Evolutionary conservation across 257 asterid species (phyloP), one percentile per base, ranked within the genome.

Genomic region (Nemophila menziesii): DNA sequence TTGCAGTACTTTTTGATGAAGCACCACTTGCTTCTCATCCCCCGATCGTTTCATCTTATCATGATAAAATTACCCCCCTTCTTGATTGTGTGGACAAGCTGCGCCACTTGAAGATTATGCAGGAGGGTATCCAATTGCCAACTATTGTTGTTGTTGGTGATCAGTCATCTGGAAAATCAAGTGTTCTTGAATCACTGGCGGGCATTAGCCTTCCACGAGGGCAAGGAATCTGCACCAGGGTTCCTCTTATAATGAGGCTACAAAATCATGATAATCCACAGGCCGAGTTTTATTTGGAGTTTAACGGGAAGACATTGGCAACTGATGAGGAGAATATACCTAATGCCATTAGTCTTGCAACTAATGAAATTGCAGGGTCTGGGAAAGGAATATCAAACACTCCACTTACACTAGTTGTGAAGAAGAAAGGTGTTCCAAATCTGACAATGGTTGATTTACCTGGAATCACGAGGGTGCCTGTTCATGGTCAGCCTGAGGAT

Each of bases 401-500:
- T 24, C 38, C 51, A 13, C 16, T 46, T 12, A 46, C 51, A 5
- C 11, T 46, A 37, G 16, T 46, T 11, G 51, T 46, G 1, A 24
- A 24, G 33, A 46, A 46, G 51, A 46, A 46, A 0, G 51, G 51
- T 0, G 39, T 46, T 13, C 51, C 51, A 0, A 37, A 46, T 15
- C 17, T 24, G 14, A 46, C 51, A 0, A 46, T 46, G 51, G 39
- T 46, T n/a, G 51, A 46, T 24, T 8, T 46, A 20, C 51, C 51
- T 8, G 51, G 51, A 12, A 46, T 46, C 4, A 46, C 51, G 22
- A 11, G 39, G 27, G 53, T 48, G 26, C 29, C 43, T 4, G 42
- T 48, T 48, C 53, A 48, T 11, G 53, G 53, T 5, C 53, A 48
- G n/a, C 53, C 53, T n/a, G 53, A 48, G 4, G 53, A 48, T 21